These are phyloP conservation scores for Penicillium sp. DNA, from an alignment of 2,329 filamentous ascomycete species.

Conservation along the genomic window DNA sequence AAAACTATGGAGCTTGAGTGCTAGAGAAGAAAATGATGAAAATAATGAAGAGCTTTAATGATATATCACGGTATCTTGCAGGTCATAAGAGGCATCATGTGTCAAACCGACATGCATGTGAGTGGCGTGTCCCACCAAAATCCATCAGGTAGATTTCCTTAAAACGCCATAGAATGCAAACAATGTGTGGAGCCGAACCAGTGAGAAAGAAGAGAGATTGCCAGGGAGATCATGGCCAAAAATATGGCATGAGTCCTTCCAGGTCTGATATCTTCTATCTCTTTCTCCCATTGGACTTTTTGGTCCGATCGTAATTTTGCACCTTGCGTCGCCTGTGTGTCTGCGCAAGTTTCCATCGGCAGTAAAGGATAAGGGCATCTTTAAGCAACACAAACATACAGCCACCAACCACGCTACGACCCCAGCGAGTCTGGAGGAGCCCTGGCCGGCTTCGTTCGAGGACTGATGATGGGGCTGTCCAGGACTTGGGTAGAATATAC, in stretches of 20 bases:
- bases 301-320: conserved; percentile 53
- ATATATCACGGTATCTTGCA: conserved; percentile 21
- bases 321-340: conserved; percentile 54
- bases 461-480: conserved; percentile 60
- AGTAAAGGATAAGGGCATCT: conserved; percentile 67
- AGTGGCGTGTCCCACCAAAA: conserved; percentile 17
- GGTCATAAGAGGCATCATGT: conserved; percentile 28
- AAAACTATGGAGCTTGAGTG: background rate
- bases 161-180: conserved; percentile 33
- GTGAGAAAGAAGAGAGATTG: conserved; percentile 9
- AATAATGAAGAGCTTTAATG: conserved; percentile 7
- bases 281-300: conserved; percentile 41
- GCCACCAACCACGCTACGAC: conserved; percentile 84
- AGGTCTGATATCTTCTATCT: conserved; percentile 14
- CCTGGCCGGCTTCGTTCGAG: conserved; percentile 60
- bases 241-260: background rate
- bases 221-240: background rate
- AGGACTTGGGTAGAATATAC: conserved; percentile 68
- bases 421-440: conserved; percentile 84
- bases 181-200: conserved; percentile 8
- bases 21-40: background rate
- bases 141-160: conserved; percentile 17
- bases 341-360: conserved; percentile 56
- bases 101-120: conserved; percentile 20
- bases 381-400: conserved; percentile 87